A percentile compares a stretch with the other conserved stretches of the same genome.
phyloP scores from a whole-genome alignment of 495 filamentous ascomycete species.

The Emericellopsis terricola region DNA sequence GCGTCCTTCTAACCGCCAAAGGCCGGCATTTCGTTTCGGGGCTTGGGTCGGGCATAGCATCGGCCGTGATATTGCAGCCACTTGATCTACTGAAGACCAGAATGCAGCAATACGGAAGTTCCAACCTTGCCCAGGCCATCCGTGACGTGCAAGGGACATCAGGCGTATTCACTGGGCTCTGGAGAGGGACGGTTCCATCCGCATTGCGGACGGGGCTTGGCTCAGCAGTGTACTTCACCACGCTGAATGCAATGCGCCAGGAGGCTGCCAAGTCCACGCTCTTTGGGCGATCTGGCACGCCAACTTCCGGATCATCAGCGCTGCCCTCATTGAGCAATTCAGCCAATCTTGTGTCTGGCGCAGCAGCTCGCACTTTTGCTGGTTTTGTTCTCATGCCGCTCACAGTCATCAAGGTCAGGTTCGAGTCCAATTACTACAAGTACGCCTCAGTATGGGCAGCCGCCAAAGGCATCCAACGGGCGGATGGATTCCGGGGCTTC shows the following conservation, averaged over 20 bases:
- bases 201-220: slow-evolving; percentile 85
- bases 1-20: too few species aligned
- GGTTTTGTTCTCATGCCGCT: slow-evolving; percentile 92
- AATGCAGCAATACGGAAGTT: slow-evolving; percentile 59
- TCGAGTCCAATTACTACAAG: slow-evolving; percentile 67
- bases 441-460: slow-evolving; percentile 67
- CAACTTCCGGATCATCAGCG: slow-evolving; percentile 12
- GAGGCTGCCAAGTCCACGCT: slow-evolving; percentile 35
- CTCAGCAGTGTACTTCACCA: slow-evolving; percentile 85
- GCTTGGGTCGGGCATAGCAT: slow-evolving; percentile 67
- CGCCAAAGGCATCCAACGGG: slow-evolving; percentile 49
- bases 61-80: slow-evolving; percentile 82
- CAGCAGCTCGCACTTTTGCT: slow-evolving; percentile 62
- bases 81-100: slow-evolving; percentile 95
- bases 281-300: slow-evolving; percentile 10
- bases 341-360: slow-evolving; percentile 73
- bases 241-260: slow-evolving; percentile 65
- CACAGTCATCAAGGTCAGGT: slow-evolving; percentile 92
- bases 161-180: slow-evolving; percentile 40
- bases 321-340: slow-evolving; percentile 69
- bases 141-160: too few species aligned
- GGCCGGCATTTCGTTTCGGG: slow-evolving; percentile 81
- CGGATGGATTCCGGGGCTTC: slow-evolving; percentile 67
- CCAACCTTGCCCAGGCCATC: slow-evolving; percentile 33
- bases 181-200: slow-evolving; percentile 85